Evolutionary conservation across 139 green algal species (phyloP).

Genomic region (Chlamydomonas incerta): DNA sequence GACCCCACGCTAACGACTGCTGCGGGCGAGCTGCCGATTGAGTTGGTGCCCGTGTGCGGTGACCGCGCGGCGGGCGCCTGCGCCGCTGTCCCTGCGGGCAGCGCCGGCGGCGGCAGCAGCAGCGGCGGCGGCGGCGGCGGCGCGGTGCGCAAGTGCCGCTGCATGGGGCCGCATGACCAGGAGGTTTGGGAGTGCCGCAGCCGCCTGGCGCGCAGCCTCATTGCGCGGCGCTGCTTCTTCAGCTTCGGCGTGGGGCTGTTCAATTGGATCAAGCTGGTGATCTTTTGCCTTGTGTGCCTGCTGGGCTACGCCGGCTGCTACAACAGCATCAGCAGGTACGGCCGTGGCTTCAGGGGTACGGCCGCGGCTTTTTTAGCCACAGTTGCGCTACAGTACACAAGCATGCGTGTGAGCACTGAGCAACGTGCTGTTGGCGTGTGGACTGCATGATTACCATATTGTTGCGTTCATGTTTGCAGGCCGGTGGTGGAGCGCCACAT

Average conservation of each 20-base stretch:
- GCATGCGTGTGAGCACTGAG: too few species aligned
- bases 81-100: background rate
- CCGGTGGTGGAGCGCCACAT: slow-evolving; percentile 60
- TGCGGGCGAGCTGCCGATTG: slow-evolving; percentile 75
- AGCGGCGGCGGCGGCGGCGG: background rate
- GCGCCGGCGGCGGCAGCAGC: background rate
- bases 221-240: slow-evolving; percentile 65
- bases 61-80: slow-evolving; percentile 16
- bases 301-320: slow-evolving; percentile 68
- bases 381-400: too few species aligned
- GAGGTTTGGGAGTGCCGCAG: slow-evolving; percentile 82
- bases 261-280: slow-evolving; percentile 54
- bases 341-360: too few species aligned
- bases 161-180: slow-evolving; percentile 70
- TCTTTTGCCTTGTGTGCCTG: slow-evolving; percentile 74
- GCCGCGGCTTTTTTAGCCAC: too few species aligned
- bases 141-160: slow-evolving; percentile 56
- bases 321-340: slow-evolving; percentile 60
- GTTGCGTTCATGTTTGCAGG: slow-evolving; percentile 11
- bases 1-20: slow-evolving; percentile 69
- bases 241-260: slow-evolving; percentile 52
- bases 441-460: too few species aligned
- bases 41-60: slow-evolving; percentile 77
- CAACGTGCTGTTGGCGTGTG: too few species aligned
- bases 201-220: slow-evolving; percentile 69